Percentiles rank a stretch among this genome's conserved stretches.
These are phyloP conservation scores for Aspergillus carbonarius DNA, from an alignment of 2,329 filamentous ascomycete species.

Conservation along the genomic window DNA sequence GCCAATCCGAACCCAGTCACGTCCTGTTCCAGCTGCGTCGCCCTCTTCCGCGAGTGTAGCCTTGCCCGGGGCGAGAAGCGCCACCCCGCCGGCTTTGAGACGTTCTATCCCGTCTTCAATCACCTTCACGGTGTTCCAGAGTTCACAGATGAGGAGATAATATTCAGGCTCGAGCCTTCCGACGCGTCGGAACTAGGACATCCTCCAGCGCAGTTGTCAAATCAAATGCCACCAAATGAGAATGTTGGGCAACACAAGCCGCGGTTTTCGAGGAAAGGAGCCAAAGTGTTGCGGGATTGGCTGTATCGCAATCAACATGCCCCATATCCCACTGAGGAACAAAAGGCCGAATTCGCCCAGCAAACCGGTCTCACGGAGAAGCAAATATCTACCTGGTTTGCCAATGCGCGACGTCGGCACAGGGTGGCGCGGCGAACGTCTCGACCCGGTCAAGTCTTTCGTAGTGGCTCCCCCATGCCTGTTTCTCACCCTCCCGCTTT, in stretches of 20 bases:
- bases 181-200: not conserved
- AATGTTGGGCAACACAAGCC: not conserved
- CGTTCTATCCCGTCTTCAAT: slow-evolving; percentile 48
- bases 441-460: slow-evolving; percentile 32
- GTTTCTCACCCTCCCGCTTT: slow-evolving; percentile 34
- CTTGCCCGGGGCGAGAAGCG: slow-evolving; percentile 49
- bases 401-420: slow-evolving; percentile 52
- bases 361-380: slow-evolving; percentile 49
- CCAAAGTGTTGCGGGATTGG: slow-evolving; percentile 49
- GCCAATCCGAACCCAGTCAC: slow-evolving; percentile 52
- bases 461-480: slow-evolving; percentile 48
- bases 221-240: not conserved
- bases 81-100: slow-evolving; percentile 49
- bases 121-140: slow-evolving; percentile 52
- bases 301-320: slow-evolving; percentile 47
- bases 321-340: slow-evolving; percentile 51
- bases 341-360: slow-evolving; percentile 42
- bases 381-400: slow-evolving; percentile 53
- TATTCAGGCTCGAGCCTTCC: too few relatives aligned
- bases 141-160: slow-evolving; percentile 22
- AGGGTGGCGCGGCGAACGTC: slow-evolving; percentile 32
- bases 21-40: slow-evolving; percentile 53
- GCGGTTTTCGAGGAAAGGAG: slow-evolving; percentile 37
- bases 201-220: too few relatives aligned
- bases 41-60: slow-evolving; percentile 53